Conservation (phyloP, 208 protist genomes). For the Tritrichomonas foetus region DNA sequence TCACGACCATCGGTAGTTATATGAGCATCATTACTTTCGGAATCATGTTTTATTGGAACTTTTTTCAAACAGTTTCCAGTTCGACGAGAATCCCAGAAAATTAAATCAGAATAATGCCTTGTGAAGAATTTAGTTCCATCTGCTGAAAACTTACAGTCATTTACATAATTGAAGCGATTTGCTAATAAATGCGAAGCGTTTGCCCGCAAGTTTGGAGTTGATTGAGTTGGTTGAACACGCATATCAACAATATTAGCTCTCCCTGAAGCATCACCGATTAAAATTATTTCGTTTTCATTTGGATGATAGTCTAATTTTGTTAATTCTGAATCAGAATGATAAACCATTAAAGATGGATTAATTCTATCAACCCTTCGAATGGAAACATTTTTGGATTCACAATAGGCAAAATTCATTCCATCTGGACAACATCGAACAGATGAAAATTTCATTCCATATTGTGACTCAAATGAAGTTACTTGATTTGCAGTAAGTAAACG, state of each 20-base stretch:
- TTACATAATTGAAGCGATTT: not conserved
- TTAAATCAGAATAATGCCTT: not conserved
- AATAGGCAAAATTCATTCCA: not conserved
- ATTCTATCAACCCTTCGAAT: not conserved
- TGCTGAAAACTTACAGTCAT: conserved; percentile 17
- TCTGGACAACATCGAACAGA: not conserved
- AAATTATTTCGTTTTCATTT: not conserved
- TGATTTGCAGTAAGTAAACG: not conserved
- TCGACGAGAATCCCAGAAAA: not conserved
- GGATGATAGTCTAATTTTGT: not conserved
- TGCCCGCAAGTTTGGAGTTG: not conserved
- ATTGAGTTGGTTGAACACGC: not conserved
- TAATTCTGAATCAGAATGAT: not conserved
- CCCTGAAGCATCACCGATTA: not conserved
- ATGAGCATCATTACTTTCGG: too few relatives aligned
- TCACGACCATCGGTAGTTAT: too few relatives aligned
- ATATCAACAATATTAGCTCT: not conserved
- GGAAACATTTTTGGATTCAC: not conserved
- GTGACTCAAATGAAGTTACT: not conserved
- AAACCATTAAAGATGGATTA: not conserved
- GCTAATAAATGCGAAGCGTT: not conserved
- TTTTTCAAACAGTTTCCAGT: too few relatives aligned
- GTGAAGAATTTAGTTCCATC: conserved; percentile 12
- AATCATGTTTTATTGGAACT: too few relatives aligned
- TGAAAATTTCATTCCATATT: not conserved